phyloP scores from a whole-genome alignment of 2,329 filamentous ascomycete genomes.

The Paecilomyces dactylethromorphus region DNA sequence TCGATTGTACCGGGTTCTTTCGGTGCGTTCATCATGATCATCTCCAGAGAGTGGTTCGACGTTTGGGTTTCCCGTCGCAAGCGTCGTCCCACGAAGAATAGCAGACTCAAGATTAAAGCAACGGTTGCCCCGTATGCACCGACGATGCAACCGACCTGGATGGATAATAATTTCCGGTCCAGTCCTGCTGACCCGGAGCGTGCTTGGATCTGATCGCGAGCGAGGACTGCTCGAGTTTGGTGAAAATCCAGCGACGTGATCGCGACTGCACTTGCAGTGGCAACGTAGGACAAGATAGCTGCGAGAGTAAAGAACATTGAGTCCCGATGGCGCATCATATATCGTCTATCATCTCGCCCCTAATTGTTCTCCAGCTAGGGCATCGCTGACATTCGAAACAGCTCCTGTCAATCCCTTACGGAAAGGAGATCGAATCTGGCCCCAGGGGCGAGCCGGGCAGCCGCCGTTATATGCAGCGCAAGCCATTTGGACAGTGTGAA shows the following conservation, averaged over 20 bases:
- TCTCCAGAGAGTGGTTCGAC: slow-evolving; percentile 46
- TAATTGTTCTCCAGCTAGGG: slow-evolving; percentile 12
- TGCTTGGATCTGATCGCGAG: slow-evolving; percentile 55
- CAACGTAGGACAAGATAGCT: slow-evolving; percentile 5
- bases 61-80: slow-evolving; percentile 45
- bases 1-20: slow-evolving; percentile 22
- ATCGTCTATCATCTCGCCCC: slow-evolving; percentile 9
- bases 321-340: not conserved
- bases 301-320: not conserved
- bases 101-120: slow-evolving; percentile 61
- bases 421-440: slow-evolving; percentile 3
- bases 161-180: slow-evolving; percentile 62
- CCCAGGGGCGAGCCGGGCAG: not conserved
- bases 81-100: slow-evolving; percentile 57
- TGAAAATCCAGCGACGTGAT: slow-evolving; percentile 14
- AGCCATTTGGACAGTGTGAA: not conserved
- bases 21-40: slow-evolving; percentile 46
- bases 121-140: slow-evolving; percentile 76
- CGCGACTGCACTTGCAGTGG: slow-evolving; percentile 10
- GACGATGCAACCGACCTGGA: slow-evolving; percentile 76
- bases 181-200: slow-evolving; percentile 53
- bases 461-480: not conserved
- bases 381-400: slow-evolving; percentile 14
- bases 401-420: slow-evolving; percentile 21
- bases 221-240: slow-evolving; percentile 27